Percentiles rank a stretch among this genome's conserved stretches.
Conservation (phyloP, 768 basidiomycete species). For the Amanita pallidorosea region DNA sequence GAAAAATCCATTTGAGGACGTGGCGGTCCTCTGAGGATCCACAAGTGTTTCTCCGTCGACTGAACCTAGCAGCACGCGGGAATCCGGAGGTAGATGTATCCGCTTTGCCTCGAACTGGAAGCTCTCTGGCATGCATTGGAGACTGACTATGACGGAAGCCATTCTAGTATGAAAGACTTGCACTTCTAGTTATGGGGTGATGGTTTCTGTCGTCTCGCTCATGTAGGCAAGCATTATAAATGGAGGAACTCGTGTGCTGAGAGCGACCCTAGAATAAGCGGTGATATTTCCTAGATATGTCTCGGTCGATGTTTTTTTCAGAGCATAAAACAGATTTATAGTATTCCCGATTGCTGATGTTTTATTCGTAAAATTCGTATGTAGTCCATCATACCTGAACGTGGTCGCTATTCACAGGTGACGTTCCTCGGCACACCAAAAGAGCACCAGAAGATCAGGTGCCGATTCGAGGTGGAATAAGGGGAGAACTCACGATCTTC, state of each 20-base stretch:
- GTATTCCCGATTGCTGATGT: not conserved
- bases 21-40: conserved; percentile 12
- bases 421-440: not conserved
- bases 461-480: not conserved
- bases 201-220: not conserved
- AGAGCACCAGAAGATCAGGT: too few relatives aligned
- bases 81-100: conserved; percentile 18
- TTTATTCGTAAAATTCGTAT: not conserved
- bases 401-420: not conserved
- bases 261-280: conserved; percentile 4
- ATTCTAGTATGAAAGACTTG: not conserved
- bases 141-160: not conserved
- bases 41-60: not conserved
- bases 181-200: not conserved
- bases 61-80: conserved; percentile 20
- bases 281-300: not conserved
- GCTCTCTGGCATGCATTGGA: conserved; percentile 2
- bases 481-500: not conserved
- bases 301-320: not conserved
- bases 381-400: not conserved
- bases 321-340: too few relatives aligned
- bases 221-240: not conserved
- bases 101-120: conserved; percentile 5
- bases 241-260: not conserved
- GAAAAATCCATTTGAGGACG: conserved; percentile 32